phyloP scores from a whole-genome alignment of 2,329 filamentous ascomycete genomes.

The Neonectria ditissima region DNA sequence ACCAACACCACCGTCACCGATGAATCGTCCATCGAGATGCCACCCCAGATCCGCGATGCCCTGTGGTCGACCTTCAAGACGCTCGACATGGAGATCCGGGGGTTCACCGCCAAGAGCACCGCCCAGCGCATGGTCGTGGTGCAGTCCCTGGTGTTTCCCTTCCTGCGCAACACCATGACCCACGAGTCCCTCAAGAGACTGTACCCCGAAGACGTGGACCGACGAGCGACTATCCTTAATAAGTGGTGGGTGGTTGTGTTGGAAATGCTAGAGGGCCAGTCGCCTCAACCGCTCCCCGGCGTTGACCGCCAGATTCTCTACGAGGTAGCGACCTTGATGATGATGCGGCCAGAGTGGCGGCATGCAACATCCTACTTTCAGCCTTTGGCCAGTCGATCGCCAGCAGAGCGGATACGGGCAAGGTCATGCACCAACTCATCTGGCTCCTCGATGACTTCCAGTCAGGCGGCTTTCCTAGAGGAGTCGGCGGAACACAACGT shows the following conservation, averaged over 20 bases:
- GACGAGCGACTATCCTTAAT: constrained; percentile 81
- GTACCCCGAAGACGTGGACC: constrained; percentile 84
- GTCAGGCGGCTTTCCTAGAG: constrained; percentile 65
- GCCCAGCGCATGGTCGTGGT: constrained; percentile 81
- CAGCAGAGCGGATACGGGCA: constrained; percentile 58
- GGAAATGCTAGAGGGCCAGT: constrained; percentile 80
- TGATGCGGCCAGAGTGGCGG: constrained; percentile 91
- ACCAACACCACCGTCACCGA: constrained; percentile 54
- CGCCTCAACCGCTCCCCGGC: constrained; percentile 78
- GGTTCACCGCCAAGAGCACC: constrained; percentile 78
- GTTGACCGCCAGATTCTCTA: constrained; percentile 86
- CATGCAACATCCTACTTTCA: constrained; percentile 76
- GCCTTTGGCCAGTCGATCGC: constrained; percentile 68
- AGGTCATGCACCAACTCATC: constrained; percentile 64
- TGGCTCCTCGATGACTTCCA: constrained; percentile 74
- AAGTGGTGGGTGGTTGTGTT: constrained; percentile 91
- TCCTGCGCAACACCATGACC: constrained; percentile 76
- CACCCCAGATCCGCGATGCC: constrained; percentile 60
- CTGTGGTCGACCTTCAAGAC: constrained; percentile 67
- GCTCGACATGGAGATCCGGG: constrained; percentile 61
- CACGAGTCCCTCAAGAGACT: constrained; percentile 75
- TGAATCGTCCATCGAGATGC: constrained; percentile 61
- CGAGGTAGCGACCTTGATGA: constrained; percentile 82
- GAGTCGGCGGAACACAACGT: constrained; percentile 89
- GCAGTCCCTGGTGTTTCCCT: constrained; percentile 78